Percentiles rank a stretch among this genome's conserved stretches.
These are phyloP conservation scores for Pythium volutum DNA, from an alignment of 352 stramenopile genomes.

Conservation along the genomic window DNA sequence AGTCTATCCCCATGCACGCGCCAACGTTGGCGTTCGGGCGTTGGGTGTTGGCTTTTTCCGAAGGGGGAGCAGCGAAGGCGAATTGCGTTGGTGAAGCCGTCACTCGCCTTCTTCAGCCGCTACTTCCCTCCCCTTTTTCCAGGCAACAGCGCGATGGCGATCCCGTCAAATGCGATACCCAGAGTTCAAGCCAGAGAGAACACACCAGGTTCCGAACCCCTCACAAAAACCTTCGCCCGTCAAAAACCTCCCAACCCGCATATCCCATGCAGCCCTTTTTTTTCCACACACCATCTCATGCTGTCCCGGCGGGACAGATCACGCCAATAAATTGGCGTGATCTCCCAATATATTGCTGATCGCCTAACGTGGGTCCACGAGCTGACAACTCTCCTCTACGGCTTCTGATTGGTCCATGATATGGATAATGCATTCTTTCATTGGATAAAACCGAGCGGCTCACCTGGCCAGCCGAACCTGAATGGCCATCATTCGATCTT, in stretches of 20 bases:
- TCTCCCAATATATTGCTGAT: neutral
- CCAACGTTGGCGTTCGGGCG: neutral
- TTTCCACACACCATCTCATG: neutral
- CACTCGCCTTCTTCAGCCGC: neutral
- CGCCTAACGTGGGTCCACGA: too few relatives aligned
- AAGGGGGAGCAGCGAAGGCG: neutral
- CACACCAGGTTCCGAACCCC: neutral
- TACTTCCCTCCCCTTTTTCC: constrained; percentile 5
- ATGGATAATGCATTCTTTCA: neutral
- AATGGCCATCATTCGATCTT: neutral
- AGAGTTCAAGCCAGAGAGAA: constrained; percentile 27
- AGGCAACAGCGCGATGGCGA: constrained; percentile 9
- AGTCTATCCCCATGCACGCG: constrained; percentile 7
- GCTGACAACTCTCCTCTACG: too few relatives aligned
- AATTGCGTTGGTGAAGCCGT: neutral
- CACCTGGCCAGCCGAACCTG: neutral
- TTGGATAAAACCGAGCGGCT: constrained; percentile 23
- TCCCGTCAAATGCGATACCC: constrained; percentile 25
- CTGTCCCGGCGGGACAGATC: neutral
- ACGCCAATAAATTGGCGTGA: neutral
- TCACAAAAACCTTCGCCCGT: neutral
- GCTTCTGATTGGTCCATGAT: constrained; percentile 1
- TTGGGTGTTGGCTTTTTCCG: neutral
- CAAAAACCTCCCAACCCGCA: constrained; percentile 9
- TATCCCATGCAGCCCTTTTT: neutral